Evolutionary conservation across 2,329 filamentous ascomycete species (phyloP).

Genomic region (Calonectria pteridis): DNA sequence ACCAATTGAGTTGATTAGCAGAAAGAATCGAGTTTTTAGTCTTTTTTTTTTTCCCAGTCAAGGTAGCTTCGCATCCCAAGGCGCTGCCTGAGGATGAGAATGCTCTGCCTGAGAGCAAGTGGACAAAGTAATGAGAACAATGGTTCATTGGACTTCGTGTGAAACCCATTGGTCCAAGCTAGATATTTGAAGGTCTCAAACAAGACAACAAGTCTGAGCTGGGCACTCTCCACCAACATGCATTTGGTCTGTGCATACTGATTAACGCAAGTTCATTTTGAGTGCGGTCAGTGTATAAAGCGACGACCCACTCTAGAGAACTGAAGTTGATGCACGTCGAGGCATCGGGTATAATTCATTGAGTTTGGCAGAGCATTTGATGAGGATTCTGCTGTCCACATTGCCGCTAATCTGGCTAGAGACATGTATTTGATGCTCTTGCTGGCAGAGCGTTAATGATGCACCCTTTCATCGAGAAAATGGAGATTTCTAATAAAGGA

Average conservation of each 20-base stretch:
- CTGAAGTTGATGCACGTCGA: neutral
- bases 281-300: slow-evolving; percentile 14
- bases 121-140: neutral
- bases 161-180: neutral
- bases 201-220: neutral
- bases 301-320: slow-evolving; percentile 5
- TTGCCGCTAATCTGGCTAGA: neutral
- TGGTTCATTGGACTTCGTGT: neutral
- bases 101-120: neutral
- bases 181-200: neutral
- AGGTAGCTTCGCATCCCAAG: neutral
- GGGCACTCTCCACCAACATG: neutral
- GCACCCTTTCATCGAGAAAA: neutral
- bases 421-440: too few species aligned
- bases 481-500: neutral
- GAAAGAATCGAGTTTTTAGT: neutral
- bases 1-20: neutral
- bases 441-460: neutral
- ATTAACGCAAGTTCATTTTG: neutral
- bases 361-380: neutral
- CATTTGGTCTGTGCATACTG: neutral
- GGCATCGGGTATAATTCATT: neutral
- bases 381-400: neutral
- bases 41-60: too few species aligned
- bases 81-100: neutral